Evolutionary conservation across 108 stramenopile genomes (phyloP), one percentile per base, ranked within the genome.

Genomic region (Pseudonitzschia multiseries): DNA sequence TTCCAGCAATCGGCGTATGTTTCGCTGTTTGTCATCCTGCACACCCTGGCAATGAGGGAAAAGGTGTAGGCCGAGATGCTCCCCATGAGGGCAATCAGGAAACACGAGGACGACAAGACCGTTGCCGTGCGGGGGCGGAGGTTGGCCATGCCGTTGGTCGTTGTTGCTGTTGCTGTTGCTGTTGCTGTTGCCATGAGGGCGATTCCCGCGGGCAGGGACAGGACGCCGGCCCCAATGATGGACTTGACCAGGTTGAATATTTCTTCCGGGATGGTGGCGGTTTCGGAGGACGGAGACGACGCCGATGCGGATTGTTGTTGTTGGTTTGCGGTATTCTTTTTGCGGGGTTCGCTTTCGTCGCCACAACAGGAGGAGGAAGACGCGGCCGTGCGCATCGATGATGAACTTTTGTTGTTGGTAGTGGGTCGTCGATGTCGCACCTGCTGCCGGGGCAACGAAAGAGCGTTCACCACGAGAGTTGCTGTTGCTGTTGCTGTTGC

Each of bases 241-340:
- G 79, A 78, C 79, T 95, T 95, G 67, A 87, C 88, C 29, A 97
- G 78, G 75, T 96, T 97, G 72, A 97, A 90, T 26, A 93, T 74
- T 73, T 86, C 83, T 29, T 73, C 77, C 21, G 89, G 80, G 29
- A 93, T 79, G 26, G 89, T 81, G 5, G 92, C 87, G 8, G 32
- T 62, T 21, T n/a, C 61, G 0, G 26, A 10, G 21, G n/a, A n/a
- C n/a, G 24, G 26, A 22, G 54, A 56, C 24, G 54, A 24, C 4
- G 24, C 5, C 24, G 54, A 24, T 12, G 24, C 5, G 10, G 54
- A 56, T 26, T 13, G 54, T 10, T 22, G 54, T 2, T 26, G 12
- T 56, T 56, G 1, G 46, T 48, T 48, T 42, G 6, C 42, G 6
- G 42, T n/a, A n/a, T n/a, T n/a, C n/a, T n/a, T n/a, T n/a, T n/a